A percentile compares a stretch with the other conserved stretches of the same genome.
Conservation (phyloP, 306 rosid species). For the Dryas drummondii region DNA sequence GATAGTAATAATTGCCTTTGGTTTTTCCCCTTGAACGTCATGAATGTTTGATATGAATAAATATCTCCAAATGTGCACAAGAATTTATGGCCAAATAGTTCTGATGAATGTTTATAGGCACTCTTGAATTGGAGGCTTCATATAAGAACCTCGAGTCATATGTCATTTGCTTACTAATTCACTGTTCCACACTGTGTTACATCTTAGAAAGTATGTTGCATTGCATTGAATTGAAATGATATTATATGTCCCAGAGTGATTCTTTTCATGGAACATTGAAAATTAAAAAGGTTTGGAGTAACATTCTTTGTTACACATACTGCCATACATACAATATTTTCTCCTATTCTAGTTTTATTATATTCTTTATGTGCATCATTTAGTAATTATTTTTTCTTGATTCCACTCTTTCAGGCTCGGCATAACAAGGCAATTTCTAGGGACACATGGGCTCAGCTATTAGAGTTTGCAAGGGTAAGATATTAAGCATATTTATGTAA, state of each 20-base stretch:
- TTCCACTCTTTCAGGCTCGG: slow-evolving; percentile 61
- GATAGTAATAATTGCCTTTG: not conserved
- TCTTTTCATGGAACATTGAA: not conserved
- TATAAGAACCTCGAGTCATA: not conserved
- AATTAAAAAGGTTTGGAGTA: not conserved
- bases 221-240: not conserved
- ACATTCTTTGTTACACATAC: not conserved
- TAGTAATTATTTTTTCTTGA: slow-evolving; percentile 4
- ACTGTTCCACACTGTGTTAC: not conserved
- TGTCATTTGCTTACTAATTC: not conserved
- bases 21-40: not conserved
- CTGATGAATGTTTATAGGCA: not conserved
- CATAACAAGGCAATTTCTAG: slow-evolving; percentile 94
- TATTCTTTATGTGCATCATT: not conserved
- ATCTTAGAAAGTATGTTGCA: not conserved
- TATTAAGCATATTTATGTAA: not conserved
- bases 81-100: not conserved
- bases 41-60: not conserved
- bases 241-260: not conserved
- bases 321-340: not conserved
- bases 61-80: not conserved
- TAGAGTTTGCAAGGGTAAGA: slow-evolving; percentile 96
- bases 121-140: not conserved
- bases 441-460: slow-evolving; percentile 98
- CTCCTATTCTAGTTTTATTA: not conserved